Base-by-base conservation (phyloP, 2,329 filamentous ascomycete species). In the Fusarium temperatum region DNA sequence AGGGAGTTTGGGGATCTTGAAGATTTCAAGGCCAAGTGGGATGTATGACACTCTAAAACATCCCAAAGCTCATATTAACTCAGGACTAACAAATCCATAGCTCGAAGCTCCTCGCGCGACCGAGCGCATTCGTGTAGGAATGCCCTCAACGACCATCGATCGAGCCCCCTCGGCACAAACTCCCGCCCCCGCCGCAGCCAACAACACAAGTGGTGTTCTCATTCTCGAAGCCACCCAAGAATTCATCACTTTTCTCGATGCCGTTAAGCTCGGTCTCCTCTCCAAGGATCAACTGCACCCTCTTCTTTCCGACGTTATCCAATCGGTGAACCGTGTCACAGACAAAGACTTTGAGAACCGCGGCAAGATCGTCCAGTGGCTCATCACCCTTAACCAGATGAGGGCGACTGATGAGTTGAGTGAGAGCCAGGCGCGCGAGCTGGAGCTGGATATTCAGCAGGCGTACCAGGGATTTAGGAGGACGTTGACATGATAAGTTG, bases 341-440 rank as follows among this genome's bases (percentile, higher is more conserved):
- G 95, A 97, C 81, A 90, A 92, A 72, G 96, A 98, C 78, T 99
- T 99, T 81, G 95, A 98, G 76, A 95, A 92, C 80, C 92, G 97
- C 75, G 95, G 94, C 77, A 98, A 98, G 88, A 98, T 99, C 77
- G 95, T 99, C 64, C 95, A 98, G 82, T 99, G 96, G 96, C 88
- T 99, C 75, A 99, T 99, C 78, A 93, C 94, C 12, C 86, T 99
- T 73, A 99, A 99, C 81, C 95, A 98, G 84, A 98, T 99, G 96
- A 94, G 94, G 80, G 96, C 95, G 14, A 95, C 94, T 3, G 95
- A 98, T 79, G 95, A 98, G 81, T 83, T 99, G 76, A 92, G 89
- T 76, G 93, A 97, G 78, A 92, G 96, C 66, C 94, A 98, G 83
- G 93, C 93, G 11, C 88, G 96, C 65, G 95, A 99, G 82, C 85